phyloP scores from a whole-genome alignment of 768 basidiomycete species.

The Termitomyces eurrhizus region DNA sequence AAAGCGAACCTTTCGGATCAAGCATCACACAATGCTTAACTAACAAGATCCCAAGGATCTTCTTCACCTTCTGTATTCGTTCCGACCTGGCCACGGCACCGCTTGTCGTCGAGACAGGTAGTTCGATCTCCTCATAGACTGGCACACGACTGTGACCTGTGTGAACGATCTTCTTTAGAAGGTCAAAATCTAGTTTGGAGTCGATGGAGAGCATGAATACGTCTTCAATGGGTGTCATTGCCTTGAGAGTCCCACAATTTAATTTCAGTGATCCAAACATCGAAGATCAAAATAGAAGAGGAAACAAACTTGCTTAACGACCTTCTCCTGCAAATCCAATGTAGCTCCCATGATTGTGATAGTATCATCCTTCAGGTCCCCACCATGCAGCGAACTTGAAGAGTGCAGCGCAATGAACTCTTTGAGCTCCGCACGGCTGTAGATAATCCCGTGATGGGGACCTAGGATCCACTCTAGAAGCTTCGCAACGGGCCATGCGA shows the following conservation, averaged over 20 bases:
- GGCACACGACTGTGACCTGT: conserved; percentile 85
- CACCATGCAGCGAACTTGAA: conserved; percentile 66
- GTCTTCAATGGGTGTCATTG: conserved; percentile 76
- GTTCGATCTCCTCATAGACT: conserved; percentile 74
- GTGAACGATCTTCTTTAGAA: conserved; percentile 68
- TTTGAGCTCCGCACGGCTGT: conserved; percentile 81
- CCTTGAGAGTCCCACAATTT: conserved; percentile 31
- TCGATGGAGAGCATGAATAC: conserved; percentile 91
- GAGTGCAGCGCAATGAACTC: conserved; percentile 90
- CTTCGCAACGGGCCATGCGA: conserved; percentile 87
- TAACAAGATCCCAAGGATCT: conserved; percentile 81
- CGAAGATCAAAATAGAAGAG: background rate
- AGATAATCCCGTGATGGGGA: conserved; percentile 87
- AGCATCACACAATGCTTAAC: conserved; percentile 89
- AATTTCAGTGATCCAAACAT: background rate
- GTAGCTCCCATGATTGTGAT: conserved; percentile 89
- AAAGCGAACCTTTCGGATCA: conserved; percentile 66
- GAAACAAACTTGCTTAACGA: conserved; percentile 59
- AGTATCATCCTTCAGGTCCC: conserved; percentile 83
- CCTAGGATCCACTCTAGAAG: conserved; percentile 75
- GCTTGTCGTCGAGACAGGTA: conserved; percentile 37
- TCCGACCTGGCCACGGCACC: conserved; percentile 11
- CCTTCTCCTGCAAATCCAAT: conserved; percentile 85
- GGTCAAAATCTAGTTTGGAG: conserved; percentile 75
- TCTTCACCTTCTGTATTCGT: conserved; percentile 59